Evolutionary conservation across 1,139 yeast species (phyloP).

Genomic region (Candida labiduridarum): DNA sequence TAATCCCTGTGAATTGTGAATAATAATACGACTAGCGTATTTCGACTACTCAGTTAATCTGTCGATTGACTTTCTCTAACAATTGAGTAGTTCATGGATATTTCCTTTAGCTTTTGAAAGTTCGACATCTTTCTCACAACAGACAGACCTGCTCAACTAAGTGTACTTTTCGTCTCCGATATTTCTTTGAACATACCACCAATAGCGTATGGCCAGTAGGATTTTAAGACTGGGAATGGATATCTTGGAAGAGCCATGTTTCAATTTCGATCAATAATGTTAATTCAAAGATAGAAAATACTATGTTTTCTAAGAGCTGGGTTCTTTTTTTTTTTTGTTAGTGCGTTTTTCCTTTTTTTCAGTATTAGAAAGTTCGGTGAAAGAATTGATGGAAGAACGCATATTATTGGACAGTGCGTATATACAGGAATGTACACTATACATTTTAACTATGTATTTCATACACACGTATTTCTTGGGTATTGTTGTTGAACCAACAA

Average conservation of each 20-base stretch:
- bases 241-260: slow-evolving; percentile 29
- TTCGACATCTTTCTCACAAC: background rate
- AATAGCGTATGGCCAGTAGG: slow-evolving; percentile 52
- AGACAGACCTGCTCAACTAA: background rate
- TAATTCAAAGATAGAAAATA: background rate
- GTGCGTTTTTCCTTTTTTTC: slow-evolving; percentile 6
- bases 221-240: slow-evolving; percentile 50
- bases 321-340: background rate
- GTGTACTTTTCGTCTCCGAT: background rate
- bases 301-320: background rate
- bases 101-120: no score
- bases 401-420: slow-evolving; percentile 15
- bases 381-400: slow-evolving; percentile 1
- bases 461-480: slow-evolving; percentile 50
- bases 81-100: no score
- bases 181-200: slow-evolving; percentile 44
- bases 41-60: no score
- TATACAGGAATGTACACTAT: slow-evolving; percentile 14
- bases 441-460: slow-evolving; percentile 1
- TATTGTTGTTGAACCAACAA: slow-evolving; percentile 33
- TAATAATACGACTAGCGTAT: no score
- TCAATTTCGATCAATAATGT: slow-evolving; percentile 1
- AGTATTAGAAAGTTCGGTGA: background rate
- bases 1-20: no score
- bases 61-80: no score